Conservation (phyloP, 2,329 filamentous ascomycete species). For the Fusarium sacchari region DNA sequence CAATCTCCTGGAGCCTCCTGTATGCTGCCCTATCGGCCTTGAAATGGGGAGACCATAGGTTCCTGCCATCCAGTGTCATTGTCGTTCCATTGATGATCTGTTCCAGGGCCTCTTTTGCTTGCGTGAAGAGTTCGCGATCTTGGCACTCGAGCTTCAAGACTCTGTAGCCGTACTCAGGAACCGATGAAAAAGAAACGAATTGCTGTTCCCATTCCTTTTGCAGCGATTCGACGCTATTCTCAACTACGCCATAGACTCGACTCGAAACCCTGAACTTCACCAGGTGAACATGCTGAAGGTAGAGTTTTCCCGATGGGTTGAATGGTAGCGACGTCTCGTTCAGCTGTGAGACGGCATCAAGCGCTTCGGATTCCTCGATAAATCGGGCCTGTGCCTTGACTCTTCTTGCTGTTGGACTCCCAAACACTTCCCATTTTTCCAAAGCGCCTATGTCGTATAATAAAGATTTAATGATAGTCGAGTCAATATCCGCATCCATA, state of each 20-base stretch:
- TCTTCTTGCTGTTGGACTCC: constrained; percentile 44
- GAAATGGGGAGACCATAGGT: constrained; percentile 1
- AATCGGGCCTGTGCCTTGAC: constrained; percentile 54
- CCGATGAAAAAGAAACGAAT: constrained; percentile 8
- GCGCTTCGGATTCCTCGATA: constrained; percentile 49
- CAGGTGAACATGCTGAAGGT: constrained; percentile 49
- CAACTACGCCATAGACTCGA: constrained; percentile 47
- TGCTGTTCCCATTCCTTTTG: constrained; percentile 45
- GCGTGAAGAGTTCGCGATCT: background rate
- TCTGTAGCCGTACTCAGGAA: constrained; percentile 9
- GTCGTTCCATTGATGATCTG: background rate
- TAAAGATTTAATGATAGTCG: constrained; percentile 42
- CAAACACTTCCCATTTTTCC: constrained; percentile 47
- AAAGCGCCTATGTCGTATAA: constrained; percentile 47
- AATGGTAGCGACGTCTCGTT: constrained; percentile 47
- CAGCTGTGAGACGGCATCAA: constrained; percentile 46
- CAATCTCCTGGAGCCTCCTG: background rate
- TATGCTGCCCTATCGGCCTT: background rate
- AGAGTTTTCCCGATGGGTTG: constrained; percentile 47
- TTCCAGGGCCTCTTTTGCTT: constrained; percentile 9
- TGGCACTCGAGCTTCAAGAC: constrained; percentile 22
- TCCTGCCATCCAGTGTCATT: constrained; percentile 8
- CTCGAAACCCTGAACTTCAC: constrained; percentile 52
- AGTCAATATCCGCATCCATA: constrained; percentile 33
- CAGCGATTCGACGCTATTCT: constrained; percentile 42